Evolutionary conservation across 352 stramenopile genomes (phyloP), one percentile per base, ranked within the genome.

Genomic region (Globisporangium mamillatum): DNA sequence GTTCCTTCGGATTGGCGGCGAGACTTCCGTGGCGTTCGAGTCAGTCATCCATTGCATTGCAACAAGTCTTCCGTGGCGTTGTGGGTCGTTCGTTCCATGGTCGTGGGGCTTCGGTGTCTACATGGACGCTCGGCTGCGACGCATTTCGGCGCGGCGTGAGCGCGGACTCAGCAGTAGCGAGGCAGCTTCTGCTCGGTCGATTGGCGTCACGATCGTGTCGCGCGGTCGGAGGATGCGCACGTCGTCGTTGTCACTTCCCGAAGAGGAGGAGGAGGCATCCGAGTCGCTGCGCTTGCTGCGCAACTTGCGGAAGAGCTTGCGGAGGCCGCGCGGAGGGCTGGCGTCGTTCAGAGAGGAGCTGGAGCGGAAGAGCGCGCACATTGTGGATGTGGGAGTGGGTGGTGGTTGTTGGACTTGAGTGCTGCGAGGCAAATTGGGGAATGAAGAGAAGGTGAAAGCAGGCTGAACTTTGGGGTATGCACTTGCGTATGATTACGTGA

Each of bases 141-240:
- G 61, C 44, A 24, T 27, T 41, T 56, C 32, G 1, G 44, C 50
- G 36, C 50, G 44, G 8, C 46, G 61, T 48, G 22, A 48, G 27
- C 59, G 59, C 16, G 59, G 59, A 56, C 59, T 64, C 25, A 60
- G 27, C 54, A 41, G 25, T 27, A 25, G 54, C 16, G 41, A 12
- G 9, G 14, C 53, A 14, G 22, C 36, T 36, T 50, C 29, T 1
- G 14, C 16, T 12, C 3, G 36, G 29, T 68, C 66, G 46, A 83
- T 69, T 6, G 69, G 69, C 6, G 61, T 81, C 63, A 83, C 76
- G 25, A 80, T 50, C 6, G 75, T 86, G 63, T 86, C 78, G 8
- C 70, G 53, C 18, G 78, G 78, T 1, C 76, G 67, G 62, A 86
- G 70, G 44, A 82, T 58, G 44, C 75, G 67, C 9, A 86, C 75